Conservation (phyloP, 768 basidiomycete species). For the Candolleomyces eurysporus region DNA sequence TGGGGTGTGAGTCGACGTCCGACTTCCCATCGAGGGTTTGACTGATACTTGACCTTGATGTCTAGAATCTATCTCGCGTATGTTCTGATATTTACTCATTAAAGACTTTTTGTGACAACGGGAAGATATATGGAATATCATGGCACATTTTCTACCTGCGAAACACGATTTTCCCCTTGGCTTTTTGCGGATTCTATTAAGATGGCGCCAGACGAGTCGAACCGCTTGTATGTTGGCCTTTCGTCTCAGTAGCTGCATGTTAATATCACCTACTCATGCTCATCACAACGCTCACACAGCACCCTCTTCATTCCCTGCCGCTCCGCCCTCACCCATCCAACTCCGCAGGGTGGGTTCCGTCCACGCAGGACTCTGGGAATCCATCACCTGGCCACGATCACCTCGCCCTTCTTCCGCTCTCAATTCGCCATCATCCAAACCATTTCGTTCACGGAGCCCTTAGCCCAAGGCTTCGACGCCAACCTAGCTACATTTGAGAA, state of each 20-base stretch:
- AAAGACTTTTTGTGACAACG: no score
- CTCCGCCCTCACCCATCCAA: conserved; percentile 55
- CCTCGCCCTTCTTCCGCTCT: conserved; percentile 66
- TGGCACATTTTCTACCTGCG: conserved; percentile 67
- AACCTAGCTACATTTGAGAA: conserved; percentile 81
- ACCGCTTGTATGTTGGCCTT: conserved; percentile 56
- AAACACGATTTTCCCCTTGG: conserved; percentile 62
- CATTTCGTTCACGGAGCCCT: conserved; percentile 87
- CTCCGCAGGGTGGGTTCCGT: conserved; percentile 73
- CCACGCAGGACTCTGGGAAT: conserved; percentile 80
- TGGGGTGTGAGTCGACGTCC: no score
- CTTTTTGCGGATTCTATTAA: conserved; percentile 83
- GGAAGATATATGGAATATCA: conserved; percentile 80
- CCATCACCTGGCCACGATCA: no score
- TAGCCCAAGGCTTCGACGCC: conserved; percentile 79
- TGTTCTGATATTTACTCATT: no score
- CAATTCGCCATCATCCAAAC: conserved; percentile 80
- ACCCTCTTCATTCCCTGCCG: conserved; percentile 63
- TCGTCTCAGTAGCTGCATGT: no score
- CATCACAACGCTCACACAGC: conserved; percentile 20
- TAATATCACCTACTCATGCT: not conserved
- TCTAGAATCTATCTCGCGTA: no score
- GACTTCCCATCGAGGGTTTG: no score
- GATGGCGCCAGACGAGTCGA: conserved; percentile 82
- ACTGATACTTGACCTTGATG: no score